These are phyloP conservation scores for Lanmaoa rubissima DNA, from an alignment of 768 basidiomycete genomes.

Conservation along the genomic window DNA sequence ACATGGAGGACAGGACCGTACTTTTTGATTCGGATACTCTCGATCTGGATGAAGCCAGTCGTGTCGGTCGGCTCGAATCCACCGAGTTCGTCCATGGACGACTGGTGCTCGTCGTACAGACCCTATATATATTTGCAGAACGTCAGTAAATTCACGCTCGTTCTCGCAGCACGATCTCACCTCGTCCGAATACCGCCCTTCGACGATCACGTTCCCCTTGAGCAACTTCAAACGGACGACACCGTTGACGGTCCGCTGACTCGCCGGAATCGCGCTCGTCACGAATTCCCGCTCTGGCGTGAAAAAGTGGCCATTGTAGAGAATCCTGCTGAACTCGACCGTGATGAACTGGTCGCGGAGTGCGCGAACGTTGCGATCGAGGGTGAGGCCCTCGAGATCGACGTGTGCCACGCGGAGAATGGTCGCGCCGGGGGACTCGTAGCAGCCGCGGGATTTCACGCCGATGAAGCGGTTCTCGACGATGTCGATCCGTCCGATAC, in stretches of 20 bases:
- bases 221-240: constrained; percentile 86
- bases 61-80: constrained; percentile 97
- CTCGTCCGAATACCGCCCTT: constrained; percentile 88
- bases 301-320: constrained; percentile 99
- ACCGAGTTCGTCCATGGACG: constrained; percentile 98
- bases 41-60: constrained; percentile 94
- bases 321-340: constrained; percentile 80
- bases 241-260: constrained; percentile 96
- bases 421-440: constrained; percentile 95
- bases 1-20: constrained; percentile 37
- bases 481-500: constrained; percentile 96
- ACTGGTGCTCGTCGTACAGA: constrained; percentile 92
- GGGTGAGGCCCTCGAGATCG: constrained; percentile 95
- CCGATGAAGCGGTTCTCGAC: constrained; percentile 99
- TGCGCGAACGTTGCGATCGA: constrained; percentile 95
- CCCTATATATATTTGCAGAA: constrained; percentile 46
- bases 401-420: constrained; percentile 95
- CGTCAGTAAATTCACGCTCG: not conserved
- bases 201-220: constrained; percentile 94
- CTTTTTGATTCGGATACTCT: constrained; percentile 98
- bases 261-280: constrained; percentile 84
- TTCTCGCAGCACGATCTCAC: constrained; percentile 36
- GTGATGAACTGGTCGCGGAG: constrained; percentile 96
- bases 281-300: constrained; percentile 98
- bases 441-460: constrained; percentile 99